These are phyloP conservation scores for Gyromitra esculenta DNA, from an alignment of 2,329 filamentous ascomycete species.

Conservation along the genomic window DNA sequence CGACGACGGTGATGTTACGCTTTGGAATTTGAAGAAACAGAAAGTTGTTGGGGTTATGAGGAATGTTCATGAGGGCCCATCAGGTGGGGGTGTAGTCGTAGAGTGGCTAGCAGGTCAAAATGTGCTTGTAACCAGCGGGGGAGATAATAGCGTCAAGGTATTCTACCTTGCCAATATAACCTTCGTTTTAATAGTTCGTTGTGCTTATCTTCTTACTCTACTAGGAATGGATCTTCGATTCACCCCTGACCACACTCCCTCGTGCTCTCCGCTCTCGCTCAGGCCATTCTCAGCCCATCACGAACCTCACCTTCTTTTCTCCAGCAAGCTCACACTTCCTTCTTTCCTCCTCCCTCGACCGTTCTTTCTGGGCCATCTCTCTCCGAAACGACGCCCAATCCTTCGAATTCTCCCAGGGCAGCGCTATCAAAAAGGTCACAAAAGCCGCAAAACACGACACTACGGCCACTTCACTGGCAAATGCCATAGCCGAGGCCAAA, in stretches of 20 bases:
- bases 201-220: constrained; percentile 5
- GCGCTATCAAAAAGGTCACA: constrained; percentile 76
- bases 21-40: constrained; percentile 94
- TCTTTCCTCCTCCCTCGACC: constrained; percentile 85
- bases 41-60: constrained; percentile 86
- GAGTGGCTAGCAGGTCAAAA: constrained; percentile 91
- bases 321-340: constrained; percentile 75
- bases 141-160: constrained; percentile 92
- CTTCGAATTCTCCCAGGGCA: constrained; percentile 88
- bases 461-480: constrained; percentile 66
- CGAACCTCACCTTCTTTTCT: constrained; percentile 83
- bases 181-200: not conserved
- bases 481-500: constrained; percentile 64
- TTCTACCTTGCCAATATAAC: constrained; percentile 68
- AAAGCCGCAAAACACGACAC: constrained; percentile 71
- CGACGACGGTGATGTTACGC: constrained; percentile 84
- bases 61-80: constrained; percentile 84
- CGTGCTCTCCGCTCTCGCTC: constrained; percentile 85
- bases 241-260: constrained; percentile 86
- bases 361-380: constrained; percentile 96
- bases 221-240: constrained; percentile 65
- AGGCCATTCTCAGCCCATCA: constrained; percentile 88
- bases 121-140: constrained; percentile 86
- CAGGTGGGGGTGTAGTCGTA: constrained; percentile 82
- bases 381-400: constrained; percentile 93